phyloP scores from a whole-genome alignment of 805 yeast genomes.

The Yamadazyma akitaensis region DNA sequence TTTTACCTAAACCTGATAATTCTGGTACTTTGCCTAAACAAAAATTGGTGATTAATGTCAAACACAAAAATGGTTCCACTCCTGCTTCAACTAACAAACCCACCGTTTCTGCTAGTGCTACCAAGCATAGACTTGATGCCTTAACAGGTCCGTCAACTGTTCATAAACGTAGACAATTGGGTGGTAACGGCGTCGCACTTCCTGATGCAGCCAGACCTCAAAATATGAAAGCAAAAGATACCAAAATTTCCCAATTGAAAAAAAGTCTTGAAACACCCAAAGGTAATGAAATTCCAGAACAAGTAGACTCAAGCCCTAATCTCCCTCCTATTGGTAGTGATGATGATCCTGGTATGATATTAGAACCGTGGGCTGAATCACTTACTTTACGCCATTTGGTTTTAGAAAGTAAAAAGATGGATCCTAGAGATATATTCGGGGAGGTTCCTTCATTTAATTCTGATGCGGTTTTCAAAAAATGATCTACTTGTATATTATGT shows the following conservation, averaged over 20 bases:
- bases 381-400: conserved; percentile 31
- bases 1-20: conserved; percentile 14
- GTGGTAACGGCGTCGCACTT: conserved; percentile 33
- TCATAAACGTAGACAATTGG: conserved; percentile 10
- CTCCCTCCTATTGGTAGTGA: conserved; percentile 43
- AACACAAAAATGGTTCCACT: conserved; percentile 13
- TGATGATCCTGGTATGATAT: conserved; percentile 29
- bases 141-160: not conserved
- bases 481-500: conserved; percentile 6
- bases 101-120: not conserved
- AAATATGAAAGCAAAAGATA: not conserved
- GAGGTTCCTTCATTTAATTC: conserved; percentile 55
- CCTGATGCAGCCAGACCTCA: conserved; percentile 37
- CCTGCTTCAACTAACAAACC: not conserved
- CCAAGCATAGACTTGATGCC: not conserved
- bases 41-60: conserved; percentile 24
- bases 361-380: conserved; percentile 39
- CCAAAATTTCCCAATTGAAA: not conserved
- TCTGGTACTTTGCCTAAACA: conserved; percentile 23
- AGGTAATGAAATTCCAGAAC: not conserved
- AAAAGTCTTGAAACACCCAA: conserved; percentile 4
- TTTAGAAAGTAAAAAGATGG: conserved; percentile 34
- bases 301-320: conserved; percentile 4
- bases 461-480: conserved; percentile 5
- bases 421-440: conserved; percentile 72